Evolutionary conservation across 1,139 yeast species (phyloP), one percentile per base, ranked within the genome.

Genomic region (Yamadazyma aaseri): DNA sequence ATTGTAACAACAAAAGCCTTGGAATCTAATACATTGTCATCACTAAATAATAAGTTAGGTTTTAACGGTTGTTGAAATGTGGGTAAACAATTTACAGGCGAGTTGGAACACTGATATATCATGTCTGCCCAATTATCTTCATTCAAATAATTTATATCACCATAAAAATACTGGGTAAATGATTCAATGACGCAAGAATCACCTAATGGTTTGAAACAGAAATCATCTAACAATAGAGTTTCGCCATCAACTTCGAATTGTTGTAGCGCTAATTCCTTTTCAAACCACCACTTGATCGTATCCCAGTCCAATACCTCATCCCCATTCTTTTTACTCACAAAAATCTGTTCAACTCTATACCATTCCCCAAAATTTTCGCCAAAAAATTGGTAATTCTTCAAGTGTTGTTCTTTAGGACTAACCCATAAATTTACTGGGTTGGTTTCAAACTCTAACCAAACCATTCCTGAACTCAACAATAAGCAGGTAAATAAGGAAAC

Each of bases 31-130:
- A 82, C 73, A 51, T 79, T 69, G 23, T 67, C 67, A 10, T 59
- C 56, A 17, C 63, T 66, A 55, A 92, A 86, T 6, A 92, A 55
- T 18, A 86, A 47, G 32, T 81, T 76, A 26, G 80, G 76, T 43
- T 81, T 82, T 43, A 92, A 64, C 0, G 97, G 97, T 55, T 89
- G 97, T 51, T 87, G 96, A 59, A 90, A 92, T 0, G 81, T 63
- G 0, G 98, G 97, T 28, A 92, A 63, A 53, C 98, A 92, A 43
- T 79, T 82, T 1, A 92, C 97, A 0, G 97, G 97, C 2, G 89
- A 77, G 11, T 71, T 65, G 0, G 95, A 72, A 54, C 98, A 92
- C 3, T 60, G 53, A 35, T 63, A 53, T 10, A 90, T 53, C 38
- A 73, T 65, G 1, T 53, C 49, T 26, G 61, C 52, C 95, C 96